Base-by-base conservation (phyloP, 495 filamentous ascomycete species). In the Neurospora sp. region DNA sequence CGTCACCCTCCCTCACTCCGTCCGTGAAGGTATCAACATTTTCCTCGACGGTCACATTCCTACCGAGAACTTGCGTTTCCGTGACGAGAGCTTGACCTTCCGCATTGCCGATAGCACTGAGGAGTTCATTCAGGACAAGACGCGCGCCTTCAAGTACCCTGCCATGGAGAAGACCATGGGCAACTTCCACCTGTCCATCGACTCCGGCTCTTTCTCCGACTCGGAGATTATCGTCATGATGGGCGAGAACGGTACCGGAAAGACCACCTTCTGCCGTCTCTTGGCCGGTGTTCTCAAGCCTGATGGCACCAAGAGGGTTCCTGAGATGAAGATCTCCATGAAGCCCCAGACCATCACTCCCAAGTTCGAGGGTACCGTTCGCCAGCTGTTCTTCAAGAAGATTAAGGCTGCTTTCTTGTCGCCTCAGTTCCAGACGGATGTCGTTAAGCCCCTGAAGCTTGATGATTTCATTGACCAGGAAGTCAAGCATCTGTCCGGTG, bases 401-500 rank as follows among this genome's bases (percentile, higher is more conserved):
- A 98, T 99, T 84, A 97, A 96, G 88, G 89, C 93, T 61, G 91
- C 96, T 18, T 98, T 98, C 89, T 84, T 98, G 75, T 94, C 90
- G 70, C 96, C 96, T 6, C 95, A 98, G 81, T 99, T 99, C 87
- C 95, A 98, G 85, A 99, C 96, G 20, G 96, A 99, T 84, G 96
- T 99, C 72, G 97, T 98, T 86, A 98, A 98, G 85, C 96, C 96
- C 18, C 89, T 99, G 68, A 96, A 95, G 83, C 88, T 99, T 70
- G 96, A 99, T 44, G 96, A 98, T 79, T 99, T 98, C 84, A 98
- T 99, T 77, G 96, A 98, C 79, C 96, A 99, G 81, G 96, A 99
- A 85, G 96, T 99, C 71, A 96, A 97, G 86, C 96, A 98, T 82
- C 84, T 99, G 77, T 99, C 96, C 46, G 96, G 96, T 88, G 96